phyloP scores from a whole-genome alignment of 2,329 filamentous ascomycete species.

The Emergomyces orientalis region DNA sequence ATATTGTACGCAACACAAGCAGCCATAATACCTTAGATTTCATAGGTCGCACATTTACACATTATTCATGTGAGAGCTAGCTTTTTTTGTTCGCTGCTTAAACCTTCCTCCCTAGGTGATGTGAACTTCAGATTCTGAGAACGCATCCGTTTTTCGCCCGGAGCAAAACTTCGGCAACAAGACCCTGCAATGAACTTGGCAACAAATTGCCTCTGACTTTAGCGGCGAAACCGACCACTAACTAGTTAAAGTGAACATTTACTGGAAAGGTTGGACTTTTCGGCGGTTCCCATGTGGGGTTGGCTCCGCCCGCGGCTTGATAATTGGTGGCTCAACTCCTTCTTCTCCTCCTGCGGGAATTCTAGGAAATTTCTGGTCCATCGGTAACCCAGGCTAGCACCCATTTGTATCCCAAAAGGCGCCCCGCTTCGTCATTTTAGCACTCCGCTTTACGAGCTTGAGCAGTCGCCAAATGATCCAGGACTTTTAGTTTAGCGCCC shows the following conservation, averaged over 20 bases:
- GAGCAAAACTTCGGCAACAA: conserved; percentile 2
- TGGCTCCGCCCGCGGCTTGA: not conserved
- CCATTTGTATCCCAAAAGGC: not conserved
- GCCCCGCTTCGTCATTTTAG: not conserved
- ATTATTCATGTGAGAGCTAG: not conserved
- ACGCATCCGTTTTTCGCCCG: not conserved
- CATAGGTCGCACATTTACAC: not conserved
- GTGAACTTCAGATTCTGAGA: not conserved
- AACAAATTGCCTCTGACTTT: not conserved
- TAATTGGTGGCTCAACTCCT: conserved; percentile 1
- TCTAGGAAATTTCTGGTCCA: conserved; percentile 2
- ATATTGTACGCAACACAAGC: not conserved
- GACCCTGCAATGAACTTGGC: not conserved
- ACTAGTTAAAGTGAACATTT: not conserved
- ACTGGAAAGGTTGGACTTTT: not conserved
- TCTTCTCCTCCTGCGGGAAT: not conserved
- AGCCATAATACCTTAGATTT: not conserved
- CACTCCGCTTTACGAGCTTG: conserved; percentile 1
- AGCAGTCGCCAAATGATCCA: not conserved
- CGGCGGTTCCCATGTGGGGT: conserved; percentile 4
- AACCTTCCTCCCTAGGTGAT: not conserved
- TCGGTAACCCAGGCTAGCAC: not conserved
- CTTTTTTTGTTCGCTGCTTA: not conserved
- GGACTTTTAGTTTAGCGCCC: not conserved
- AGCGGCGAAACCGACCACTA: not conserved